A percentile compares a stretch with the other conserved stretches of the same genome.
These are phyloP conservation scores for Kodamaea sagamina DNA, from an alignment of 805 yeast species.

Conservation along the genomic window DNA sequence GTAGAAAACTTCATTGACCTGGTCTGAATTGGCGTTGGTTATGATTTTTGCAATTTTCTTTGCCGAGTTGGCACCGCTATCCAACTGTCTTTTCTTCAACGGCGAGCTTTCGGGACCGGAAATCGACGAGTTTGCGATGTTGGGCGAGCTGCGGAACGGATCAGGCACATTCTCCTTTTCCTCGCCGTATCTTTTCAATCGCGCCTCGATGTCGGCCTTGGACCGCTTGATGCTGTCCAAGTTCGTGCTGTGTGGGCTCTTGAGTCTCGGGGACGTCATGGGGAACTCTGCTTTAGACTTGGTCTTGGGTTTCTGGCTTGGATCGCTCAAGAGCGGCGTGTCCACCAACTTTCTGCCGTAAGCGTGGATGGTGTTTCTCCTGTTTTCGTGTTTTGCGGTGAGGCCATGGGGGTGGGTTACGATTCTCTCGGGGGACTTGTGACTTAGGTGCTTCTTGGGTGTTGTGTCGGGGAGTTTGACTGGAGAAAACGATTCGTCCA, in stretches of 20 bases:
- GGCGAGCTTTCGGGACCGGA: constrained; percentile 19
- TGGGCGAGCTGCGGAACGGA: constrained; percentile 22
- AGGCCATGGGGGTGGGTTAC: constrained; percentile 46
- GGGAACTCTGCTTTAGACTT: constrained; percentile 11
- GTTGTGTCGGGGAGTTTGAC: constrained; percentile 16
- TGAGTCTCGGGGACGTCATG: constrained; percentile 16
- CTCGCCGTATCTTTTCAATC: constrained; percentile 5
- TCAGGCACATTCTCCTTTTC: constrained; percentile 13
- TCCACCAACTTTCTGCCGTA: constrained; percentile 15
- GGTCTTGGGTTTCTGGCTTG: neutral
- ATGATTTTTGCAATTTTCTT: constrained; percentile 24
- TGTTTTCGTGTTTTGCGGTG: constrained; percentile 34
- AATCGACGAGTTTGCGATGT: constrained; percentile 1
- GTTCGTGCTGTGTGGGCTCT: neutral
- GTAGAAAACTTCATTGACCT: constrained; percentile 24
- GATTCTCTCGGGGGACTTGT: constrained; percentile 12
- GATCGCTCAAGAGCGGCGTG: constrained; percentile 14
- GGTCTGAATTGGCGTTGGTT: constrained; percentile 22
- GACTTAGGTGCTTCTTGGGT: constrained; percentile 10
- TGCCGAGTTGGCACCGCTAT: constrained; percentile 9
- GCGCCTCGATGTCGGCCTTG: constrained; percentile 7
- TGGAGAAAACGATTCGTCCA: constrained; percentile 20
- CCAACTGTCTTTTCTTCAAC: constrained; percentile 16
- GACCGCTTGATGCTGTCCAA: constrained; percentile 7
- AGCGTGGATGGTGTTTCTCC: constrained; percentile 26